Evolutionary conservation across 192 early-diverging fungal genomes (phyloP).

Genomic region (Linnemannia zychae): DNA sequence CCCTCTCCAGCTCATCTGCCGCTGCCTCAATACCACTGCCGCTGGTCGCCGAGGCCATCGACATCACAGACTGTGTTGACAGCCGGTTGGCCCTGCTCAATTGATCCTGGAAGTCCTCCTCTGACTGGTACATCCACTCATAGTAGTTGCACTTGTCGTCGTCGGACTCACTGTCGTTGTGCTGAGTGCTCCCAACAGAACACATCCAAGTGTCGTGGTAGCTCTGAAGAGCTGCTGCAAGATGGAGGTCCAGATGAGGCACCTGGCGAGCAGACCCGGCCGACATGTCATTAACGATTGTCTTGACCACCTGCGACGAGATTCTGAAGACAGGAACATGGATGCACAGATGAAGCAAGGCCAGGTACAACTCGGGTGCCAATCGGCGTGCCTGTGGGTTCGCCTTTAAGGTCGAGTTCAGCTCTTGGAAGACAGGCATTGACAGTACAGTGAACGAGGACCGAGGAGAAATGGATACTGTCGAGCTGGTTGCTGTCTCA

Average conservation of each 20-base stretch:
- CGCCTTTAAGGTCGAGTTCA: slow-evolving; percentile 38
- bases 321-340: slow-evolving; percentile 28
- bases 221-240: slow-evolving; percentile 34
- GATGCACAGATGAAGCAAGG: slow-evolving; percentile 34
- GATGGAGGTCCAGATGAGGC: slow-evolving; percentile 25
- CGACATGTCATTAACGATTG: slow-evolving; percentile 37
- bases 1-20: neutral
- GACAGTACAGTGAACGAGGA: slow-evolving; percentile 18
- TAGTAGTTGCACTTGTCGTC: slow-evolving; percentile 7
- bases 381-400: slow-evolving; percentile 31
- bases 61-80: neutral
- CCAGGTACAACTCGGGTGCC: slow-evolving; percentile 35
- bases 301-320: slow-evolving; percentile 43
- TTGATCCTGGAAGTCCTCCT: slow-evolving; percentile 8
- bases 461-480: slow-evolving; percentile 28
- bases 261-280: slow-evolving; percentile 5
- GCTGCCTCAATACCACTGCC: neutral
- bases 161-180: neutral
- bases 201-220: slow-evolving; percentile 51
- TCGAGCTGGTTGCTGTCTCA: slow-evolving; percentile 1
- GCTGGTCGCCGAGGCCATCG: neutral
- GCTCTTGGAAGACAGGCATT: slow-evolving; percentile 29
- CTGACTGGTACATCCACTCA: slow-evolving; percentile 42
- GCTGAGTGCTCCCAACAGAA: neutral
- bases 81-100: neutral